Base-by-base conservation (phyloP, 805 yeast species). In the Saturnispora sanitii region DNA sequence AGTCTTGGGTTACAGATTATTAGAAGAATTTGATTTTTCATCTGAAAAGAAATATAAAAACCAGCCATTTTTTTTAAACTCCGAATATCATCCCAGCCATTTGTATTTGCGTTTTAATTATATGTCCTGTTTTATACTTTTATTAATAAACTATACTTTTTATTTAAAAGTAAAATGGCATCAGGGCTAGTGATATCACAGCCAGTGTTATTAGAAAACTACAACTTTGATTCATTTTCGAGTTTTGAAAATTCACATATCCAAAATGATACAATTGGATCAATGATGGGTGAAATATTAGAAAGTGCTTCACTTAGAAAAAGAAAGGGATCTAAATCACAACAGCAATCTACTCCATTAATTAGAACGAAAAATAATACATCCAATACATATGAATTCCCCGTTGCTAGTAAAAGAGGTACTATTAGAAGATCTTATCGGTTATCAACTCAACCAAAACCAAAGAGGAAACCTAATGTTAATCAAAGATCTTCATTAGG, bases 391-490 rank as follows among this genome's bases (percentile, higher is more conserved):
- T 31, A 20, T 13, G 45, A 42, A 32, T 46, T 44, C 27, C 32
- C 31, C 18, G 49, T 37, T 4, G 26, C 31, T 9, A 43, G 49
- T 7, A 41, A 47, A 19, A 44, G 36, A 17, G 38, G 36, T 18
- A 37, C 47, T 17, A 36, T 40, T 13, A 40, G 27, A 22, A 35
- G 38, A 5, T 34, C 42, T 1, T 40, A 39, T 29, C 23, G 37
- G 26, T 17, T 44, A 13, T 38, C 38, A 6, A 22, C 21, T 13
- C 40, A 39, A 19, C 17, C 39, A 17, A 37, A 38, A 33, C 33
- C 39, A n/a, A 34, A 30, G 8, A 40, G 31, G 29, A 36, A 40
- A 17, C 13, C 15, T 9, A n/a, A n/a, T n/a, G 33, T 33, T 2
- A 28, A 27, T 12, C 30, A 27, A 6, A 6, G 30, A 27, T 11